Percentiles rank a stretch among this genome's conserved stretches.
Evolutionary conservation across 805 yeast genomes (phyloP).

Genomic region (Suhomyces emberorum): DNA sequence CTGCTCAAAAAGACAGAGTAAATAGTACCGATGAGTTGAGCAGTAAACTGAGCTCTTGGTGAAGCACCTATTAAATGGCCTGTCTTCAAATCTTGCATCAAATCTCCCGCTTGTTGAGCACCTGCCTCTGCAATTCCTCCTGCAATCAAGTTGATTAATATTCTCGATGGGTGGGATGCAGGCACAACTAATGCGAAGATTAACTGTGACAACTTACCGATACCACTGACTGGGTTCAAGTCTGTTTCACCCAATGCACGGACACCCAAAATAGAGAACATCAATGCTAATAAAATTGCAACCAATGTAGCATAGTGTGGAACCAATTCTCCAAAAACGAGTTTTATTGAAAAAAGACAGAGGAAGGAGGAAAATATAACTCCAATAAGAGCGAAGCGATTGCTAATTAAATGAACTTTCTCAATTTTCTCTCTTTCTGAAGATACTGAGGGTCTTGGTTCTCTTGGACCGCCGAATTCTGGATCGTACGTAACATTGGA

Average conservation of each 20-base stretch:
- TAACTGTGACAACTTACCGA: slow-evolving; percentile 89
- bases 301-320: slow-evolving; percentile 67
- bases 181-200: slow-evolving; percentile 83
- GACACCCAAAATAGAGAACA: slow-evolving; percentile 82
- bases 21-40: slow-evolving; percentile 83
- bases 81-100: slow-evolving; percentile 95
- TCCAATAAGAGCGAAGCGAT: slow-evolving; percentile 53
- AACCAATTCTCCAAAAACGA: slow-evolving; percentile 66
- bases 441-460: not conserved
- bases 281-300: slow-evolving; percentile 72
- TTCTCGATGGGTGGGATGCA: slow-evolving; percentile 69
- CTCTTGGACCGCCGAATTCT: not conserved
- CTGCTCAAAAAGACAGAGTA: slow-evolving; percentile 82
- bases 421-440: slow-evolving; percentile 31
- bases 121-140: slow-evolving; percentile 99
- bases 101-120: slow-evolving; percentile 97
- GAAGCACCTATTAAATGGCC: slow-evolving; percentile 91
- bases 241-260: slow-evolving; percentile 97
- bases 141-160: slow-evolving; percentile 81
- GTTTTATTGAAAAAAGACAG: slow-evolving; percentile 61
- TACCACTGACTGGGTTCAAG: slow-evolving; percentile 93
- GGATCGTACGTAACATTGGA: not conserved
- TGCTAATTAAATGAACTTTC: slow-evolving; percentile 45
- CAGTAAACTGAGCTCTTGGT: slow-evolving; percentile 85
- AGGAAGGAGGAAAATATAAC: slow-evolving; percentile 60